Base-by-base conservation (phyloP, 768 basidiomycete species). In the Auricularia sp. region DNA sequence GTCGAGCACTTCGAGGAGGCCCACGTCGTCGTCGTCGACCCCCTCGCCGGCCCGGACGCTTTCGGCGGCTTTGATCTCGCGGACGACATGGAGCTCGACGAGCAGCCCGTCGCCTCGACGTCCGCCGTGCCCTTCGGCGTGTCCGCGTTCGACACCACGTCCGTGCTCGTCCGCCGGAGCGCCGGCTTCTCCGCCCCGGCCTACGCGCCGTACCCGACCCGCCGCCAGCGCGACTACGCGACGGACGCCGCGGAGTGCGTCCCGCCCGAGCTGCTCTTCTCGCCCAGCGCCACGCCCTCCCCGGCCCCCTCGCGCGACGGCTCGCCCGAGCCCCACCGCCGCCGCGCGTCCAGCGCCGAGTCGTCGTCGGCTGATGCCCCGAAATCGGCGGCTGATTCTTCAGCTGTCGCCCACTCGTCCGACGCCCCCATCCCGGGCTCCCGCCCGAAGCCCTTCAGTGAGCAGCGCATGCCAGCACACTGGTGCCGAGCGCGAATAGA, bases 1-100 rank as follows among this genome's bases (percentile, higher is more conserved):
- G 82, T 96, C 2, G 91, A 95, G 74, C 93, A 96, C 72, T 94
- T 95, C 68, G 93, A 96, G 71, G 88, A 93, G 66, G 85, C 86
- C 59, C 93, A 96, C 72, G 89, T 95, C 72, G 82, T 90, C 71
- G 85, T 92, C 65, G 72, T 87, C 53, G 78, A 82, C 67, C 35
- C 23, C 42, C 54, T 61, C 18, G 62, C 61, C 10, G 36, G 54
- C 47, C 43, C 56, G 29, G 23, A 72, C 73, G 64, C 73, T 74
- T 18, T 61, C 66, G 76, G 79, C 3, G 75, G 81, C 0, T 87
- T 88, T 68, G 89, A 90, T 71, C 78, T 59, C 23, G 23, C 87
- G 0, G 88, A 90, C 72, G 90, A 91, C 69, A 91, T 91, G 88
- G 89, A 91, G 68, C 80, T 90, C 23, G 88, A 90, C 62, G 88